Evolutionary conservation across 768 basidiomycete species (phyloP).

Genomic region (Lactarius evosmus): DNA sequence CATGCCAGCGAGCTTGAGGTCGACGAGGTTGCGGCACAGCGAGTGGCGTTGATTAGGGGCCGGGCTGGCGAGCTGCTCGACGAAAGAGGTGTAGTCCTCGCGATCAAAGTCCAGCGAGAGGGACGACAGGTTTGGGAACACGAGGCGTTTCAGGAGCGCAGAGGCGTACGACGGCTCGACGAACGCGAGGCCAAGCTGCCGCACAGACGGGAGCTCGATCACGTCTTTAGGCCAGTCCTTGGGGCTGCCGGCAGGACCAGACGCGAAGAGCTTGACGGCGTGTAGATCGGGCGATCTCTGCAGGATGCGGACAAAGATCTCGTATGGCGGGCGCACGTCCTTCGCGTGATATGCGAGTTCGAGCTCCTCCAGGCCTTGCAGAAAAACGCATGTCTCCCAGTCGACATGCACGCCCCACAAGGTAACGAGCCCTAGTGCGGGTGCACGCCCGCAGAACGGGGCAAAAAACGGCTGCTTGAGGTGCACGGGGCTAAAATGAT

Average conservation of each 20-base stretch:
- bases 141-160: constrained; percentile 36
- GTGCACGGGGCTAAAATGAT: constrained; percentile 44
- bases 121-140: constrained; percentile 37
- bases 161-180: constrained; percentile 34
- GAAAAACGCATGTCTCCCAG: constrained; percentile 51
- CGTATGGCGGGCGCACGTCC: constrained; percentile 60
- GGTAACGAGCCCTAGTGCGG: constrained; percentile 45
- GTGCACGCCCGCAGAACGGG: constrained; percentile 52
- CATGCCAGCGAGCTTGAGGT: constrained; percentile 52
- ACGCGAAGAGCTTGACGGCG: constrained; percentile 50
- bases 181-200: constrained; percentile 36
- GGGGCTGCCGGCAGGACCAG: constrained; percentile 51
- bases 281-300: constrained; percentile 50
- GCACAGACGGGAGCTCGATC: constrained; percentile 30
- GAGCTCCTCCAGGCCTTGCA: constrained; percentile 47
- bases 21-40: constrained; percentile 47
- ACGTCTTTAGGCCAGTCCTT: constrained; percentile 37
- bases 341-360: constrained; percentile 60
- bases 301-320: constrained; percentile 51
- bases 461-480: constrained; percentile 43
- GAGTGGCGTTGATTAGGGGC: constrained; percentile 38
- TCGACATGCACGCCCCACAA: constrained; percentile 72
- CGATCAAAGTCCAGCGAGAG: constrained; percentile 54
- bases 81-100: constrained; percentile 52
- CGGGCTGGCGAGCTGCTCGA: constrained; percentile 42